Evolutionary conservation across 495 filamentous ascomycete species (phyloP).

Genomic region (Thermothielavioides terrestris): DNA sequence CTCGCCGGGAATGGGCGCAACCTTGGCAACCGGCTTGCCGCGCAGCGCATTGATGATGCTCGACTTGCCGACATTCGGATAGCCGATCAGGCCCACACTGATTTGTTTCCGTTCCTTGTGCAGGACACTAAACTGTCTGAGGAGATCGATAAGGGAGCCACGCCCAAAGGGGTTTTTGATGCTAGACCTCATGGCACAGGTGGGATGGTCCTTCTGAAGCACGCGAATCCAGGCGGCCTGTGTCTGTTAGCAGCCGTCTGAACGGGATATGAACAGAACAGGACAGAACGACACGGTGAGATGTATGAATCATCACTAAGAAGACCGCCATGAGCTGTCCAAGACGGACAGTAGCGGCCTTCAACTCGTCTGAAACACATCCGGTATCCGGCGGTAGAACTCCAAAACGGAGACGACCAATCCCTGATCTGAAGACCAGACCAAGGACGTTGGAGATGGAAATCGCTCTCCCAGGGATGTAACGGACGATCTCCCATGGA

Average conservation of each 20-base stretch:
- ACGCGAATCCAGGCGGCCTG: constrained; percentile 28
- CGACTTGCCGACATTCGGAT: constrained; percentile 68
- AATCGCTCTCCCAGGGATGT: constrained; percentile 90
- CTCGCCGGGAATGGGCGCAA: constrained; percentile 92
- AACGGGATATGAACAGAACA: constrained; percentile 3
- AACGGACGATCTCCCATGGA: constrained; percentile 81
- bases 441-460: constrained; percentile 55
- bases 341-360: constrained; percentile 42
- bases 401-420: constrained; percentile 81
- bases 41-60: constrained; percentile 89
- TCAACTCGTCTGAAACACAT: constrained; percentile 77
- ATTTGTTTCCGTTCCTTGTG: constrained; percentile 90
- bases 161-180: constrained; percentile 85
- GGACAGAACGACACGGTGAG: constrained; percentile 10
- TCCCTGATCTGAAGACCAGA: constrained; percentile 48
- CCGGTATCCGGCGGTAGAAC: constrained; percentile 59
- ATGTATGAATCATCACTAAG: constrained; percentile 99
- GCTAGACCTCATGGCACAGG: constrained; percentile 84
- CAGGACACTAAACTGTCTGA: constrained; percentile 87
- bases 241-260: constrained; percentile 14
- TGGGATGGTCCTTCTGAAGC: constrained; percentile 64
- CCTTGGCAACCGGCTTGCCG: constrained; percentile 85
- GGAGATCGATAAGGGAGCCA: constrained; percentile 53
- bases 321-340: constrained; percentile 59
- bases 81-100: constrained; percentile 79